A percentile compares a stretch with the other conserved stretches of the same genome.
Conservation (phyloP, 2,329 filamentous ascomycete species). For the Chaetomium globosum region DNA sequence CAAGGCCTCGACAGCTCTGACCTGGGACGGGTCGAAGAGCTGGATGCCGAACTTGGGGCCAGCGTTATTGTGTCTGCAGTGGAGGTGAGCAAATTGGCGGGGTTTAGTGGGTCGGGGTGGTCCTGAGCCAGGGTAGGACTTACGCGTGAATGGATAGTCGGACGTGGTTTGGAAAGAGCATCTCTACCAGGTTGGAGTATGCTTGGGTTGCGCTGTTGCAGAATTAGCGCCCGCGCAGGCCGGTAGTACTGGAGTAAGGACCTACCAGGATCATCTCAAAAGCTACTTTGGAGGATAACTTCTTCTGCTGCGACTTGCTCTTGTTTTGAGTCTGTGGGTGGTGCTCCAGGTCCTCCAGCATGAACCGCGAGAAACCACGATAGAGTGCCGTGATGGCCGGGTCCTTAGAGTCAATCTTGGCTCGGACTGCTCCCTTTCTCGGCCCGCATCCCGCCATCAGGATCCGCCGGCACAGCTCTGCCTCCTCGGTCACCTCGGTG, state of each 20-base stretch:
- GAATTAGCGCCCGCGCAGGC: neutral
- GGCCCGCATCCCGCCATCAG: constrained; percentile 29
- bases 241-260: neutral
- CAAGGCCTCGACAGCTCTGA: constrained; percentile 26
- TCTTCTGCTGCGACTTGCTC: constrained; percentile 30
- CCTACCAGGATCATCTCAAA: constrained; percentile 33
- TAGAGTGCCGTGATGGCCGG: constrained; percentile 30
- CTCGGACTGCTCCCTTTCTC: constrained; percentile 24
- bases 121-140: neutral
- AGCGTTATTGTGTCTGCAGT: constrained; percentile 29
- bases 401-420: constrained; percentile 32
- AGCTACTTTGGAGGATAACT: constrained; percentile 29
- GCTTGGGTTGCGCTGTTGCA: constrained; percentile 30
- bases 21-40: constrained; percentile 29
- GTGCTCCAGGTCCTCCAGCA: constrained; percentile 31
- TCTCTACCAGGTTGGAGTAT: constrained; percentile 32
- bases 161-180: constrained; percentile 32
- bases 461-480: constrained; percentile 30
- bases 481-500: constrained; percentile 29
- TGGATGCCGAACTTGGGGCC: constrained; percentile 34
- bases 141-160: constrained; percentile 33
- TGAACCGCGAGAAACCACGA: constrained; percentile 32
- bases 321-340: constrained; percentile 24
- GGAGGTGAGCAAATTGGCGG: constrained; percentile 3
- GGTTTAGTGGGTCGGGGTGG: neutral